Percentiles rank a stretch among this genome's conserved stretches.
Conservation (phyloP, 2,329 filamentous ascomycete species). For the Teratosphaeria nubilosa region DNA sequence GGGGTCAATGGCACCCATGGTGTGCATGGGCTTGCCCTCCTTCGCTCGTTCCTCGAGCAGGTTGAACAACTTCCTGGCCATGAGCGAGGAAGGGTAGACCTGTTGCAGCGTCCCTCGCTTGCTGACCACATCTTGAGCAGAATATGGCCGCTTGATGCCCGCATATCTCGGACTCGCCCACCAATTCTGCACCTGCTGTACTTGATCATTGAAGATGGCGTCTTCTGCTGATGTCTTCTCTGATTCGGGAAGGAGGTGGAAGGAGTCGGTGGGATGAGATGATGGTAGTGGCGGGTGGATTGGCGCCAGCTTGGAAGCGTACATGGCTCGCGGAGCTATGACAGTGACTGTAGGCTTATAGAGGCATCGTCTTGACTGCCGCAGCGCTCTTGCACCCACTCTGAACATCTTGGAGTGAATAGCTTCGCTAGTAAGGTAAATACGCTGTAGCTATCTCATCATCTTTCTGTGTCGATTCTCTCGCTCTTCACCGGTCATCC, state of each 20-base stretch:
- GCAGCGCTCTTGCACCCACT: slow-evolving; percentile 17
- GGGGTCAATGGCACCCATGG: slow-evolving; percentile 97
- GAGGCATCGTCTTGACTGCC: slow-evolving; percentile 19
- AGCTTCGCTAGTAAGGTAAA: background rate
- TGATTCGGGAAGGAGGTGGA: slow-evolving; percentile 70
- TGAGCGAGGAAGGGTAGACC: slow-evolving; percentile 81
- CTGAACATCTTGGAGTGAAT: slow-evolving; percentile 18
- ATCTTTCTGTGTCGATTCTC: background rate
- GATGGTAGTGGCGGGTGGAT: slow-evolving; percentile 53
- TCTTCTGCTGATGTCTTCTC: slow-evolving; percentile 72
- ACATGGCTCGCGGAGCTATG: slow-evolving; percentile 23
- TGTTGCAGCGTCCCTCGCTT: slow-evolving; percentile 84
- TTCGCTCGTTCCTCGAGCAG: slow-evolving; percentile 68
- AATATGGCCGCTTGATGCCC: slow-evolving; percentile 87
- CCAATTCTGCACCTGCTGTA: slow-evolving; percentile 80
- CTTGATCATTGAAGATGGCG: slow-evolving; percentile 69
- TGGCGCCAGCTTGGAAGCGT: slow-evolving; percentile 40
- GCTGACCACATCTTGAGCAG: slow-evolving; percentile 80
- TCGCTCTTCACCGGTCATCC: background rate
- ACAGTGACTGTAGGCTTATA: slow-evolving; percentile 8
- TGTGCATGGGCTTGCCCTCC: slow-evolving; percentile 82
- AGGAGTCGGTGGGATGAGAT: slow-evolving; percentile 60
- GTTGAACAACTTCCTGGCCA: slow-evolving; percentile 91
- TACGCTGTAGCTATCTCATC: slow-evolving; percentile 5
- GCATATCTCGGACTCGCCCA: slow-evolving; percentile 77